Conservation (phyloP, 441 rosid species). For the Populus hybrid region DNA sequence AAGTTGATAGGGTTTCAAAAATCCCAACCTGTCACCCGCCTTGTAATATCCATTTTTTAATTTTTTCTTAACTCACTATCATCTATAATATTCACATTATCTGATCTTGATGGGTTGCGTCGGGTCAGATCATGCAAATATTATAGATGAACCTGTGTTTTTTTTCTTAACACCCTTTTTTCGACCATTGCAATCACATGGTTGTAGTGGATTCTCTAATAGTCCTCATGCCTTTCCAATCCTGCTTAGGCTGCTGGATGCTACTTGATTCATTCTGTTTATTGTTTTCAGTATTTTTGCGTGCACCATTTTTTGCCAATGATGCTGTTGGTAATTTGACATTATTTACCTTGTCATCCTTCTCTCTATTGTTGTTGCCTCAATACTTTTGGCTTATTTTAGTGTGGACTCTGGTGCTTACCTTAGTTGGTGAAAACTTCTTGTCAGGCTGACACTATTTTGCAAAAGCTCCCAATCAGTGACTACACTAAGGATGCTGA, state of each 20-base stretch:
- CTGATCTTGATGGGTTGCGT: no score
- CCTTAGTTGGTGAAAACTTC: slow-evolving; percentile 26
- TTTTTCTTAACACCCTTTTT: no score
- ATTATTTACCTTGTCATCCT: background rate
- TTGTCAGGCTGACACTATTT: slow-evolving; percentile 83
- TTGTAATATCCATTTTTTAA: no score
- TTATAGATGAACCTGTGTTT: no score
- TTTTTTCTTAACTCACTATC: no score
- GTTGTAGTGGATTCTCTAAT: background rate
- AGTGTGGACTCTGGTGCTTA: slow-evolving; percentile 23
- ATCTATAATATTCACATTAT: no score
- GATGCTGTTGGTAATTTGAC: background rate
- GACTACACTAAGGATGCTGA: slow-evolving; percentile 51
- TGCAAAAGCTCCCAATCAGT: slow-evolving; percentile 47
- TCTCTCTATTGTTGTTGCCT: background rate
- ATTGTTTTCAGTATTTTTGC: background rate
- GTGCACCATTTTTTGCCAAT: background rate
- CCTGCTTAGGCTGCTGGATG: background rate
- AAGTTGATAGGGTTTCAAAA: no score
- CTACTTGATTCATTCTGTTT: background rate
- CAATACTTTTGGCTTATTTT: slow-evolving; percentile 13
- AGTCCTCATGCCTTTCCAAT: background rate
- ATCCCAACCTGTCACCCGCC: no score
- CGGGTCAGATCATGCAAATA: no score
- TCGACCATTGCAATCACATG: background rate